A percentile compares a stretch with the other conserved stretches of the same genome.
Conservation (phyloP, 2,329 filamentous ascomycete genomes). For the Amauroascus verrucosus region DNA sequence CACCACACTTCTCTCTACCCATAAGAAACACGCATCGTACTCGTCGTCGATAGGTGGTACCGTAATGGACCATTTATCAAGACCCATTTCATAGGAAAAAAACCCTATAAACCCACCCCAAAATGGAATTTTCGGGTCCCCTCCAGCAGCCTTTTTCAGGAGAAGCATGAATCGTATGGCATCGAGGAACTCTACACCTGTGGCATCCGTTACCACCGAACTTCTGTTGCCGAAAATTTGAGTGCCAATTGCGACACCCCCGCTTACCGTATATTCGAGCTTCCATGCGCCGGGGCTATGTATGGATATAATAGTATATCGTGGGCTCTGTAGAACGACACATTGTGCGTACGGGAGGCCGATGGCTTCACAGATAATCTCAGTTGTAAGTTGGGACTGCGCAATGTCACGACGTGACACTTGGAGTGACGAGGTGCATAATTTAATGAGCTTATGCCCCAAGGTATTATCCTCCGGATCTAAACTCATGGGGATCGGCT, state of each 20-base stretch:
- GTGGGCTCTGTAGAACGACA: not conserved
- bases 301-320: not conserved
- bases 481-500: not conserved
- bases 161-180: constrained; percentile 31
- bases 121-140: constrained; percentile 46
- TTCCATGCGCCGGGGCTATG: constrained; percentile 24
- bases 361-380: not conserved
- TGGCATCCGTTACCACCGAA: not conserved
- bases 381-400: not conserved
- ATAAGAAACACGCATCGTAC: constrained; percentile 54
- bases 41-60: constrained; percentile 37
- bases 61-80: constrained; percentile 34
- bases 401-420: constrained; percentile 16
- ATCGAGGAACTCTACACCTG: constrained; percentile 26
- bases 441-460: not conserved
- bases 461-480: not conserved
- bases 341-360: not conserved
- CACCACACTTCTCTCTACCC: constrained; percentile 67
- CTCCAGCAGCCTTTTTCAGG: constrained; percentile 30
- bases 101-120: constrained; percentile 78
- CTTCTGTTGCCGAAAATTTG: not conserved
- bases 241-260: not conserved
- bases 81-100: constrained; percentile 72
- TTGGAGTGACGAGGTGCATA: constrained; percentile 1
- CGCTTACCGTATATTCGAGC: constrained; percentile 25